Percentiles rank a stretch among this genome's conserved stretches.
phyloP scores from a whole-genome alignment of 345 rosid species.

The Hypericum androsaemum region DNA sequence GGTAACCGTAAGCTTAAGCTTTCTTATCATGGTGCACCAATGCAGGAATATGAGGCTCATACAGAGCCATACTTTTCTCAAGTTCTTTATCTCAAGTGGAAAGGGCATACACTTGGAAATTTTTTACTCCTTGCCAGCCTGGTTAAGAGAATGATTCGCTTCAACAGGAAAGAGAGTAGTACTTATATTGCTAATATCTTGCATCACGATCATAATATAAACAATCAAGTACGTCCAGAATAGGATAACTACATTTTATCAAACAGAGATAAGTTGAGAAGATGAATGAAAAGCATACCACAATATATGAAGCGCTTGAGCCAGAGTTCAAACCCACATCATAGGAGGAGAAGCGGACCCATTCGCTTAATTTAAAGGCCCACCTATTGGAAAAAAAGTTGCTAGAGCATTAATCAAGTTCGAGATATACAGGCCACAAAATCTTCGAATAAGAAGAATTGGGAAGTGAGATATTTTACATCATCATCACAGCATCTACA shows the following conservation, averaged over 20 bases:
- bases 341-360: constrained; percentile 82
- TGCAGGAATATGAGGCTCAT: too few relatives aligned
- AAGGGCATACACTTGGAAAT: too few relatives aligned
- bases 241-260: neutral
- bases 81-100: too few relatives aligned
- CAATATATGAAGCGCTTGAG: constrained; percentile 79
- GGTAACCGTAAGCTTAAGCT: too few relatives aligned
- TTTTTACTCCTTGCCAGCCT: too few relatives aligned
- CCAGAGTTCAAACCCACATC: constrained; percentile 85
- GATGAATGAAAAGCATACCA: constrained; percentile 46
- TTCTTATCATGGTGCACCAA: too few relatives aligned
- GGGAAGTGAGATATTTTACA: neutral
- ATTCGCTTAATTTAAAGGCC: constrained; percentile 93
- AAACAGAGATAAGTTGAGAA: too few relatives aligned
- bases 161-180: too few relatives aligned
- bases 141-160: too few relatives aligned
- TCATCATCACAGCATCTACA: neutral
- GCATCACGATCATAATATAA: neutral
- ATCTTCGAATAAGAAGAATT: constrained; percentile 2
- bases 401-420: constrained; percentile 1
- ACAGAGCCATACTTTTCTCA: too few relatives aligned
- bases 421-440: neutral
- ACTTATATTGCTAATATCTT: too few relatives aligned
- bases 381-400: constrained; percentile 37
- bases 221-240: neutral